Evolutionary conservation across 1,284 basidiomycete species (phyloP).

Genomic region (Fomitopsis pinicola): DNA sequence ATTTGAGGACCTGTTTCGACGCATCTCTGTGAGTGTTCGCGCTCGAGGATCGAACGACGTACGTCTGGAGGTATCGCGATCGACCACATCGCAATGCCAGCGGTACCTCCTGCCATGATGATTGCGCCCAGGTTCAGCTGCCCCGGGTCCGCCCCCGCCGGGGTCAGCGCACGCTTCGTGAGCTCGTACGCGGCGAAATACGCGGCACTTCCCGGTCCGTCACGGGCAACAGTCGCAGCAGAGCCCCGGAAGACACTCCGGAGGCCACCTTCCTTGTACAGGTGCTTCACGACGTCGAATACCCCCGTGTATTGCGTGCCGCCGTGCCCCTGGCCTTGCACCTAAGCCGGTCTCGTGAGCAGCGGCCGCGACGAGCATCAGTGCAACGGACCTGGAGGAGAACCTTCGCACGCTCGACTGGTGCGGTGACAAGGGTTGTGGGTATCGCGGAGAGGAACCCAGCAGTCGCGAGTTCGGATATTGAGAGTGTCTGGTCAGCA

Average conservation of each 20-base stretch:
- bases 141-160: conserved; percentile 68
- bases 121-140: conserved; percentile 88
- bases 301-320: conserved; percentile 87
- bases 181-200: conserved; percentile 98
- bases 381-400: conserved; percentile 69
- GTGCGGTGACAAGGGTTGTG: conserved; percentile 88
- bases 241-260: conserved; percentile 93
- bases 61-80: conserved; percentile 95
- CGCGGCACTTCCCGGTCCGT: conserved; percentile 96
- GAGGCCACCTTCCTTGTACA: conserved; percentile 94
- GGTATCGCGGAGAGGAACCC: conserved; percentile 96
- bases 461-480: conserved; percentile 84
- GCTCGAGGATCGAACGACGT: conserved; percentile 26
- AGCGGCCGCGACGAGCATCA: neutral
- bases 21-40: conserved; percentile 5
- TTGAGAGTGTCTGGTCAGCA: conserved; percentile 60
- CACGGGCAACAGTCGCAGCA: conserved; percentile 86
- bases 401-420: conserved; percentile 97
- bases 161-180: conserved; percentile 83
- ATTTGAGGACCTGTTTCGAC: conserved; percentile 81
- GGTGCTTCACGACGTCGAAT: conserved; percentile 84
- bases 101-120: conserved; percentile 90
- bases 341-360: conserved; percentile 10
- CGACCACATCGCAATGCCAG: conserved; percentile 98
- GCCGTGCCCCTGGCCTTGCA: conserved; percentile 86